These are phyloP conservation scores for Colletotrichum sansevieriae DNA, from an alignment of 2,329 filamentous ascomycete species.

Conservation along the genomic window DNA sequence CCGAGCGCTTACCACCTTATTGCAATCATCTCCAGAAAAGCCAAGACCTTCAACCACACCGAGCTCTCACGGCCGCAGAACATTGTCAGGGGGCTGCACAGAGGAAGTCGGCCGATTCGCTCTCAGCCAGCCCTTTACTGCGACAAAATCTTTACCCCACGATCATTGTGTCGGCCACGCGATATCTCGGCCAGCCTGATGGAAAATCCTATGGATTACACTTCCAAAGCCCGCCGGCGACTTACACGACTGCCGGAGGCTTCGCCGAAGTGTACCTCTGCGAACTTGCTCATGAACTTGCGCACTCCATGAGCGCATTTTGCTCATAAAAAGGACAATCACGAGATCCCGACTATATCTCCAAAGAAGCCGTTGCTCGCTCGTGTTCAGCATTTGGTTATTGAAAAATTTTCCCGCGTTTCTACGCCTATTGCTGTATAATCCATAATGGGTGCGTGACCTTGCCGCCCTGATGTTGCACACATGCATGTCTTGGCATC, in stretches of 20 bases:
- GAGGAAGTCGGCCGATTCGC: constrained; percentile 20
- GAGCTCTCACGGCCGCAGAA: constrained; percentile 1
- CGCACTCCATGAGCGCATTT: background rate
- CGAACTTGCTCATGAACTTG: constrained; percentile 15
- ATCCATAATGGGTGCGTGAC: constrained; percentile 36
- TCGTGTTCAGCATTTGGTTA: background rate
- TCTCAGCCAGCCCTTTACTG: background rate
- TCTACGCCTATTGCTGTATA: constrained; percentile 9
- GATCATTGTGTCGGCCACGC: constrained; percentile 27
- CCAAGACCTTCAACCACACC: constrained; percentile 17
- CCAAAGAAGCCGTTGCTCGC: background rate
- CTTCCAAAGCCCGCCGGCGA: constrained; percentile 32
- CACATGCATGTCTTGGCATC: constrained; percentile 15
- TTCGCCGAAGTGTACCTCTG: constrained; percentile 23
- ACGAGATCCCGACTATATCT: background rate
- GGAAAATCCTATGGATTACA: constrained; percentile 18
- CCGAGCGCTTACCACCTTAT: constrained; percentile 21
- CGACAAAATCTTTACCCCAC: constrained; percentile 13
- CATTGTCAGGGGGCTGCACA: background rate
- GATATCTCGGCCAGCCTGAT: background rate
- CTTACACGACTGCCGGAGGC: constrained; percentile 38
- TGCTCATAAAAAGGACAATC: constrained; percentile 16
- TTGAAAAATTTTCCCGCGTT: background rate
- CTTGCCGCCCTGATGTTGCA: background rate
- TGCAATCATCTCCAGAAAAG: constrained; percentile 21